These are phyloP conservation scores for Penicillium coprophilum DNA, from an alignment of 495 filamentous ascomycete genomes.

Conservation along the genomic window DNA sequence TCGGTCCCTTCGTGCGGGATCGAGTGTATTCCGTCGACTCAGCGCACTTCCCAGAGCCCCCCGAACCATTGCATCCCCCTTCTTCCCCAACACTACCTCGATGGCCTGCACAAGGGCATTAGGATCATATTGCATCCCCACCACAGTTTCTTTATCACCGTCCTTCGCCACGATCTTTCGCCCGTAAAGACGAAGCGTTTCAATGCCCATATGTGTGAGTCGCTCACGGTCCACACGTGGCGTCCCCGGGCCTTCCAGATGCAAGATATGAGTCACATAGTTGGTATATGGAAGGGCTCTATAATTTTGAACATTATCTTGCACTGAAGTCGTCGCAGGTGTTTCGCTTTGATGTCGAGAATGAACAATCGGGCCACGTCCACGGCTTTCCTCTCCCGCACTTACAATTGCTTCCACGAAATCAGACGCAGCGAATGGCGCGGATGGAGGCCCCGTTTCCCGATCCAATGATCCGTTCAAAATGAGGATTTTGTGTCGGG, in stretches of 20 bases:
- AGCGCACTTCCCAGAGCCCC: constrained; percentile 46
- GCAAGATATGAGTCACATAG: constrained; percentile 84
- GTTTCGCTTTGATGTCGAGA: background rate
- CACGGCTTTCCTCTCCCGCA: constrained; percentile 54
- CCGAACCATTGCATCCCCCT: constrained; percentile 53
- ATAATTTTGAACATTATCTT: constrained; percentile 15
- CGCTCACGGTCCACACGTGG: constrained; percentile 68
- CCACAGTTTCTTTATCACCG: constrained; percentile 26
- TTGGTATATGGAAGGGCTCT: constrained; percentile 37
- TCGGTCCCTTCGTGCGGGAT: constrained; percentile 28
- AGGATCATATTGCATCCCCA: constrained; percentile 73
- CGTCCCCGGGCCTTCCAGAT: constrained; percentile 69
- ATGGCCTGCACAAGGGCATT: constrained; percentile 72
- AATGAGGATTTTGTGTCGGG: constrained; percentile 76
- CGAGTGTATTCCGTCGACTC: constrained; percentile 69
- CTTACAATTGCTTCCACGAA: constrained; percentile 77
- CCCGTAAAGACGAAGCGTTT: constrained; percentile 74
- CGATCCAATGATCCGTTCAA: constrained; percentile 80
- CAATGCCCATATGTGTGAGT: constrained; percentile 67
- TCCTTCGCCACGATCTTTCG: constrained; percentile 49
- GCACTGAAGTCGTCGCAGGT: constrained; percentile 8
- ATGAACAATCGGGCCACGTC: constrained; percentile 18
- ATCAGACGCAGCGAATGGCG: constrained; percentile 67
- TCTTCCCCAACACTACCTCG: constrained; percentile 71
- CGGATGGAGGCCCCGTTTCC: constrained; percentile 68